Base-by-base conservation (phyloP, 1,284 basidiomycete genomes). In the Tilletia walkeri region DNA sequence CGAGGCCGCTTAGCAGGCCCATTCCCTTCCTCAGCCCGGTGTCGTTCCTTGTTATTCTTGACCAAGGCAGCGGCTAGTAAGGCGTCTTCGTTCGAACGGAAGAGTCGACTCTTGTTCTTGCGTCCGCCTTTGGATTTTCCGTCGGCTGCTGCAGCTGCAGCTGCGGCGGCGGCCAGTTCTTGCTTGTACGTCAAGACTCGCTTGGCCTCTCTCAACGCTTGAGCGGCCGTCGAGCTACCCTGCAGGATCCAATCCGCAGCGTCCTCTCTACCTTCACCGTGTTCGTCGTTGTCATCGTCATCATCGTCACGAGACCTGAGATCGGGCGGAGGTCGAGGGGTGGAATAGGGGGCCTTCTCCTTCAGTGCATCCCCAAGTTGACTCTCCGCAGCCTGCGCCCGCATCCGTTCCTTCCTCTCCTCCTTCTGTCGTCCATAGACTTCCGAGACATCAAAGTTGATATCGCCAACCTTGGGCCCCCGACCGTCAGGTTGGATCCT, bases 121-220 rank as follows among this genome's bases (percentile, higher is more conserved):
- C 65, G 65, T 67, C 67, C n/a, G 50, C 38, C 4, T 63, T 66
- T 20, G 61, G 66, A 48, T 69, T 68, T 18, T 61, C 69, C 9
- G 30, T 14, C 56, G 24, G 24, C 56, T 16, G 12, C 24, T 59
- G 20, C 24, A 1, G n/a, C 56, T 36, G 20, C 66, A 0, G 53
- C 59, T 1, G 67, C 59, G 6, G 48, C 53, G 6, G 48, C 53
- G 9, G 59, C 59, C 16, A 63, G 30, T 36, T 63, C 59, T 63
- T 63, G 59, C 59, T 63, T 63, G 59, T 39, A 63, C 4, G 36
- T 39, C 14, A 63, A 20, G 36, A 63, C 59, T 6, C 59, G 59
- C 59, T 39, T 63, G 30, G 59, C 59, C 12, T 63, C 59, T 24
- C 59, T 24, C 16, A 63, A 34, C 6, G 59, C 59, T 39, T 63